Base-by-base conservation (phyloP, 495 filamentous ascomycete species). In the Gamarada debralockiae region DNA sequence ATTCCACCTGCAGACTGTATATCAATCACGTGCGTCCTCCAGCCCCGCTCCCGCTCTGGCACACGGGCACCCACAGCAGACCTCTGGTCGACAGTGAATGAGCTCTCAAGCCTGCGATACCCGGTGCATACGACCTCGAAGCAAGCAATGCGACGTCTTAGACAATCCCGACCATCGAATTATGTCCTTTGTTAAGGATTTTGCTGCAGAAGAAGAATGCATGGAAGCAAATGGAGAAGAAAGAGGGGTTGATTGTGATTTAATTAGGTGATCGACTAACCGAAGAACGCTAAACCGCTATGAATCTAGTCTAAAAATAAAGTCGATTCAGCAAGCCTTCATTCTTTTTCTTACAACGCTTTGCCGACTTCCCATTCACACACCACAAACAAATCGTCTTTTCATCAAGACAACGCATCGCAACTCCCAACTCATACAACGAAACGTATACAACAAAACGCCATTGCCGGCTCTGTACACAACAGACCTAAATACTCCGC, bases 391-490 rank as follows among this genome's bases (percentile, higher is more conserved):
- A 8, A 33, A 7, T 15, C 8, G 14, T 40, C 40, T 17, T 23
- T 50, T 41, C 48, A 25, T 39, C 47, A 10, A n/a, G 20, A 50
- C 13, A 29, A 29, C 27, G 27, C 27, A 29, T 18, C 36, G 5
- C 48, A 22, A 41, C 48, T 29, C n/a, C 38, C 48, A 51, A 51
- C 46, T 21, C 23, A 14, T 12, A 2, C n/a, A 29, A 27, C 46
- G 17, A 48, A 43, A 29, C 52, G 37, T 41, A 34, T 15, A 22
- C 34, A 25, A 48, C 52, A 48, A 48, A 43, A 34, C 42, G 48
- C 38, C 44, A 17, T 27, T 9, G 9, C 12, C 24, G 14, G 18
- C 24, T 33, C 25, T 45, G 17, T 25, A 2, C 9, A 37, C 10
- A 29, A 20, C 25, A 20, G n/a, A 44, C 23, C 40, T 37, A 50